Evolutionary conservation across 495 filamentous ascomycete species (phyloP), one percentile per base, ranked within the genome.

Genomic region (Parathielavia appendiculata): DNA sequence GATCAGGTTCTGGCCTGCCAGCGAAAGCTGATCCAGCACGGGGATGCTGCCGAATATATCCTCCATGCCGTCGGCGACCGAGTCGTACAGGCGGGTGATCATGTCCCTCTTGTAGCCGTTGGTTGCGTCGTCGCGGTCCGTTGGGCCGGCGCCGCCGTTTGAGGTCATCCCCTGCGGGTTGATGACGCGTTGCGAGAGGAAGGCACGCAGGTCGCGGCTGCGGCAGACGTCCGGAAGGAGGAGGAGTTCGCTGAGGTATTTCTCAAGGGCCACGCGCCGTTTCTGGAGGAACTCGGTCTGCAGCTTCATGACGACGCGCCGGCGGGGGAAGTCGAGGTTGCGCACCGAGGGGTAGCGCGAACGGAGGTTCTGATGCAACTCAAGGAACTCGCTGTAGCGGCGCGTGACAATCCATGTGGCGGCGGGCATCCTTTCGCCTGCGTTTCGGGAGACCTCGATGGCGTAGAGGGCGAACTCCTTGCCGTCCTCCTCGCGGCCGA

Each of bases 11-110:
- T 96, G 91, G 0, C 92, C 91, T 6, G 93, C 90, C 4, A 92
- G 79, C 13, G 91, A 95, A 9, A 98, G 82, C 67, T 97, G 95
- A 63, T 97, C 95, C 13, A 98, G 82, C 0, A 97, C 90, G 5
- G 93, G 90, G 50, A 97, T 92, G 67, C 95, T 97, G 40, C 95
- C 76, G 43, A 98, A 77, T 51, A 97, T 91, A 63, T 99, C 93
- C 72, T 99, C 95, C 91, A 97, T 96, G 35, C 93, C 95, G 68
- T 97, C 92, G 4, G 92, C 84, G 46, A 99, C 91, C 3, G 91
- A 96, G 70, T 92, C 92, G 73, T 97, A 97, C 45, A 99, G 85
- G 16, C 95, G 83, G 0, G 90, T 89, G 45, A 99, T 92, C 61
- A 97, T 89, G 68, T 97, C 95, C 61, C 89, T 89, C 40, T 62